Evolutionary conservation across 2,329 filamentous ascomycete species (phyloP).

Genomic region (Phyllosticta ampelicida): DNA sequence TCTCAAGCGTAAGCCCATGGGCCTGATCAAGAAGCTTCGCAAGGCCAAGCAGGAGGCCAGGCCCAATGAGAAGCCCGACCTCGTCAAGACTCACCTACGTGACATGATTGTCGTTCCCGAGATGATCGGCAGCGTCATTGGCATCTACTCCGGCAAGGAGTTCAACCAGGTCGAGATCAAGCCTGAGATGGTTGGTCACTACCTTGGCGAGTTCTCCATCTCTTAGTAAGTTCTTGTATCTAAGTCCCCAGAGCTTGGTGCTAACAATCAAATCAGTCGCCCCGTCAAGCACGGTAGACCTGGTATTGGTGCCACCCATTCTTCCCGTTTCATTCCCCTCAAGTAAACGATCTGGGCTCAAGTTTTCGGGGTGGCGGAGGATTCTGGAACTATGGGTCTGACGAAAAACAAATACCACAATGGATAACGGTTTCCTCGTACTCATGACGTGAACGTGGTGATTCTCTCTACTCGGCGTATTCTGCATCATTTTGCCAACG

Average conservation of each 20-base stretch:
- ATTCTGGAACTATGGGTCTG: conserved; percentile 28
- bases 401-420: conserved; percentile 18
- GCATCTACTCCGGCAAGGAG: conserved; percentile 99
- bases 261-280: conserved; percentile 61
- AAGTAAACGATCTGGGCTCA: conserved; percentile 56
- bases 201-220: conserved; percentile 98
- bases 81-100: conserved; percentile 98
- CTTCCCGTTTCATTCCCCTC: conserved; percentile 99
- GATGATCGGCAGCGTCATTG: conserved; percentile 98
- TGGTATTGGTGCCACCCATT: conserved; percentile 99
- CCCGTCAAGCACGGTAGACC: conserved; percentile 99
- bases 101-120: conserved; percentile 99
- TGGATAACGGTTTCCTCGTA: background rate
- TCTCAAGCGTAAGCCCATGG: conserved; percentile 99
- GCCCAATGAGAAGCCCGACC: conserved; percentile 99
- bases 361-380: conserved; percentile 30
- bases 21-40: conserved; percentile 99
- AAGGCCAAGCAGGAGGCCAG: conserved; percentile 98
- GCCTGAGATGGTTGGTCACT: conserved; percentile 99
- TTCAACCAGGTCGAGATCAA: conserved; percentile 99
- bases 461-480: too few relatives aligned
- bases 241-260: conserved; percentile 16
- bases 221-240: conserved; percentile 70
- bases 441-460: background rate
- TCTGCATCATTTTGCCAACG: background rate